Base-by-base conservation (phyloP, 768 basidiomycete genomes). In the Hebeloma cylindrosporum region DNA sequence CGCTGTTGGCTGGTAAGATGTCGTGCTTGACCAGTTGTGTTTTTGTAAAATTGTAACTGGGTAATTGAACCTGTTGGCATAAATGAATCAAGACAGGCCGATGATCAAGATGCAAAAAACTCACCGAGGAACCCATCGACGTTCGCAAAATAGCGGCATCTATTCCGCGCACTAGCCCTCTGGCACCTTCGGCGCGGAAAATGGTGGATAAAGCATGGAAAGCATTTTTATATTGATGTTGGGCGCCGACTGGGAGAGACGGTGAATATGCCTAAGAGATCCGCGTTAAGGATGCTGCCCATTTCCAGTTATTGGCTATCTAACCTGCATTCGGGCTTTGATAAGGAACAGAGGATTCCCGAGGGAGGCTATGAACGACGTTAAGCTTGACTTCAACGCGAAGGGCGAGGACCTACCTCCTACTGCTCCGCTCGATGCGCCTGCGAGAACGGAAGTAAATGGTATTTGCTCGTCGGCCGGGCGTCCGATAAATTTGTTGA, bases 281-380 rank as follows among this genome's bases (percentile, higher is more conserved):
- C 29, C 34, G 13, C 27, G 26, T 16, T 8, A 2, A 23, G 39
- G 35, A 29, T 40, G 33, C 20, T 42, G 36, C 26, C 42, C 14
- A 27, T 20, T n/a, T 11, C 23, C 29, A 11, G 7, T 5, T 28
- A 18, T n/a, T 35, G 47, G 8, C 34, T 7, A 1, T 4, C 65
- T 37, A 13, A 85, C 87, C 76, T 99, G 96, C 88, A 99, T 97
- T 33, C 96, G 82, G 4, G 96, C 96, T 69, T 99, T 99, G 61
- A 99, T 82, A 45, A 99, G 72, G 68, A 96, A 99, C 9, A 96
- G 68, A 0, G 93, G 93, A 62, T 91, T 95, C 30, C 93, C 93
- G 31, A 93, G 65, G 39, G 76, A 73, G 0, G 88, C 88, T 88
- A 47, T 28, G 26, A 27, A 40, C 17, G 14, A 26, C 17, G 17